A percentile compares a stretch with the other conserved stretches of the same genome.
These are phyloP conservation scores for Asclepias syriaca DNA, from an alignment of 257 asterid species.

Conservation along the genomic window DNA sequence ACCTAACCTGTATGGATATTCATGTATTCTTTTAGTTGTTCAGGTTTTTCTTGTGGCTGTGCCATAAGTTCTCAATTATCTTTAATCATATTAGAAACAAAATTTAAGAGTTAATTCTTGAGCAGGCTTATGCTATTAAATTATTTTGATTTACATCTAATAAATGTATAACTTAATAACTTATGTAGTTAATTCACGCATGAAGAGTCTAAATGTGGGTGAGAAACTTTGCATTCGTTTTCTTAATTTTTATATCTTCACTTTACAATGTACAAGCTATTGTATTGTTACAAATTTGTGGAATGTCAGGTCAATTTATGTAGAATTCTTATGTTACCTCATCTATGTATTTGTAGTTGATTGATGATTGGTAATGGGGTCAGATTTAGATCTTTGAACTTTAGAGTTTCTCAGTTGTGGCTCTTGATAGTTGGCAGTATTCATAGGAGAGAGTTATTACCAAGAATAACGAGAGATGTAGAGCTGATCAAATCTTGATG, in stretches of 20 bases:
- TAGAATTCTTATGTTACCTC: neutral
- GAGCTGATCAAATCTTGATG: slow-evolving; percentile 2
- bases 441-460: neutral
- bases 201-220: neutral
- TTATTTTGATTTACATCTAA: neutral
- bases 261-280: neutral
- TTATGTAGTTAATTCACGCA: neutral
- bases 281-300: neutral
- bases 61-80: neutral
- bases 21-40: neutral
- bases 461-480: neutral
- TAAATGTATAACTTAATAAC: neutral
- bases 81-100: neutral
- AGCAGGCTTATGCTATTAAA: neutral
- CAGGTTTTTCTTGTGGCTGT: neutral
- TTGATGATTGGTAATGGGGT: neutral
- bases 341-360: neutral
- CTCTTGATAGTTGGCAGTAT: neutral
- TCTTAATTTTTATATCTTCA: neutral
- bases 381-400: neutral
- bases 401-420: neutral
- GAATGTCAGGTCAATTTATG: neutral
- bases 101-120: neutral
- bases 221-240: neutral
- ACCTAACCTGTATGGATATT: neutral